These are phyloP conservation scores for Mediolabrus comicus DNA, from an alignment of 108 stramenopile genomes.

Conservation along the genomic window DNA sequence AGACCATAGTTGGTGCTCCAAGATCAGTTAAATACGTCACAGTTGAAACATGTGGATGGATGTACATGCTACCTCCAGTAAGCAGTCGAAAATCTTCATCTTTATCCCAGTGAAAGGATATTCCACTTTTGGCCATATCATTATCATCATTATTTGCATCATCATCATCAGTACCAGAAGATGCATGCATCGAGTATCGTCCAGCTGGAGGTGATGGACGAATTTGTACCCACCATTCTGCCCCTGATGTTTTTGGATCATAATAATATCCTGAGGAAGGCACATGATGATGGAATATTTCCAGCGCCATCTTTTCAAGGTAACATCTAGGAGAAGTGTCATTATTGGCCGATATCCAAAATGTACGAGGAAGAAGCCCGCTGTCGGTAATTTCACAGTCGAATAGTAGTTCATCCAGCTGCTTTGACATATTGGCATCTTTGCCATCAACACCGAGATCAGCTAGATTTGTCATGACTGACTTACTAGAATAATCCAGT, in stretches of 20 bases:
- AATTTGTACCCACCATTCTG: conserved; percentile 88
- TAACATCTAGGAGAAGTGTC: conserved; percentile 51
- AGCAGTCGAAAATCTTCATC: conserved; percentile 81
- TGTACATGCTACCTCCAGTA: conserved; percentile 62
- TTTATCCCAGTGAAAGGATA: conserved; percentile 88
- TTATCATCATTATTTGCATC: conserved; percentile 8
- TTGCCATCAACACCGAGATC: background rate
- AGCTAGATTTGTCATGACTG: conserved; percentile 47
- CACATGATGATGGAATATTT: conserved; percentile 76
- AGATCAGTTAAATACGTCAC: conserved; percentile 78
- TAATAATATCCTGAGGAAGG: conserved; percentile 17
- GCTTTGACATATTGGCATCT: background rate
- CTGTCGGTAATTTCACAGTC: conserved; percentile 83
- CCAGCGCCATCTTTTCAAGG: conserved; percentile 68
- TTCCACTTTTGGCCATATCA: conserved; percentile 46
- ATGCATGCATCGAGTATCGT: conserved; percentile 28
- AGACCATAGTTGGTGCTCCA: conserved; percentile 68
- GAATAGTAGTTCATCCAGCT: conserved; percentile 66
- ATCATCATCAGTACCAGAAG: conserved; percentile 20
- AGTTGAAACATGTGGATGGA: conserved; percentile 84
- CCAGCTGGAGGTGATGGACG: conserved; percentile 64
- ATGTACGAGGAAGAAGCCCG: conserved; percentile 73
- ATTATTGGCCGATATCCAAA: conserved; percentile 60
- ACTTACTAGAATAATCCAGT: conserved; percentile 14
- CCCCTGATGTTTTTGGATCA: conserved; percentile 54